These are phyloP conservation scores for Quercus parvula DNA, from an alignment of 306 rosid genomes.

Conservation along the genomic window DNA sequence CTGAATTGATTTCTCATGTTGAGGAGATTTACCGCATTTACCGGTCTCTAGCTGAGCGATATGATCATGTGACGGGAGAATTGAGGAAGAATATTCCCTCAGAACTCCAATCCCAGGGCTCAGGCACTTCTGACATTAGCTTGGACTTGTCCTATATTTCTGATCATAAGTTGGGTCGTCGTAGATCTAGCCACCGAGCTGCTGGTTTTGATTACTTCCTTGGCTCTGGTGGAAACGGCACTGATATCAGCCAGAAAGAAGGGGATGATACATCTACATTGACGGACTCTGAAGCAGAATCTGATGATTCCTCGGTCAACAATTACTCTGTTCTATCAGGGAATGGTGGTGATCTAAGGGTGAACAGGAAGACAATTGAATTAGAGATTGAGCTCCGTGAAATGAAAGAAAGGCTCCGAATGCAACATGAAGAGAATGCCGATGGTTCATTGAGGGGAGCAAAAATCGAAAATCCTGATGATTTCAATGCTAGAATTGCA, in stretches of 20 bases:
- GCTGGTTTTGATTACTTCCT: constrained; percentile 95
- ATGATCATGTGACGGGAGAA: constrained; percentile 84
- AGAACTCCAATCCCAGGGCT: constrained; percentile 84
- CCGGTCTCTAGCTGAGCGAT: constrained; percentile 90
- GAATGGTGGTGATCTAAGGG: constrained; percentile 48
- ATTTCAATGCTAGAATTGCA: constrained; percentile 37
- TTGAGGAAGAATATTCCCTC: constrained; percentile 64
- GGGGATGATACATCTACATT: constrained; percentile 75
- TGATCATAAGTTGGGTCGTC: constrained; percentile 40
- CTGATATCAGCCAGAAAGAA: constrained; percentile 66
- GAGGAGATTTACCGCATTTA: constrained; percentile 85
- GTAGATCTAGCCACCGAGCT: constrained; percentile 64
- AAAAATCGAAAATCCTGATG: constrained; percentile 41
- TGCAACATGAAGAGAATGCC: constrained; percentile 52
- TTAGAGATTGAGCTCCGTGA: constrained; percentile 85
- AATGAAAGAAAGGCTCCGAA: constrained; percentile 64
- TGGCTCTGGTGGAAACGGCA: constrained; percentile 64
- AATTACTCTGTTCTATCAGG: constrained; percentile 54
- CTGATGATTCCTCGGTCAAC: constrained; percentile 89
- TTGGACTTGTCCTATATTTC: constrained; percentile 63
- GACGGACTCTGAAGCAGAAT: constrained; percentile 85
- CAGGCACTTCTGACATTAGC: constrained; percentile 62
- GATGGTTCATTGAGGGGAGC: constrained; percentile 39
- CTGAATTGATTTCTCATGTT: constrained; percentile 80
- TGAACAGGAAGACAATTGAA: constrained; percentile 60